phyloP scores from a whole-genome alignment of 2,329 filamentous ascomycete species.

The Penicillium expansum region DNA sequence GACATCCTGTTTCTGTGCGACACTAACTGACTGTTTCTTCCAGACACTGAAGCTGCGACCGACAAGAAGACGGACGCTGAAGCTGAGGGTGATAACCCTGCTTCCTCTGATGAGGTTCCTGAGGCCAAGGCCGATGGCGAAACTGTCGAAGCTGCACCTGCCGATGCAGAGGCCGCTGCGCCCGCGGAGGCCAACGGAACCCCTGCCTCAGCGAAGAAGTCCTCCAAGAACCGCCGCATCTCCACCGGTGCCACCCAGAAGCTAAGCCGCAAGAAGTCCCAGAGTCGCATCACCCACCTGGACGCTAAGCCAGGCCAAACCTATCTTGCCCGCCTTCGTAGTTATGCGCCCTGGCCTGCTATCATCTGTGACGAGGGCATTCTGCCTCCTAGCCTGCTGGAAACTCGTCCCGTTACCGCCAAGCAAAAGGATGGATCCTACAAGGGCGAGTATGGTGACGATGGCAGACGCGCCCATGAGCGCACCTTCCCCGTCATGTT shows the following conservation, averaged over 20 bases:
- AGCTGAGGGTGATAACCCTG: constrained; percentile 29
- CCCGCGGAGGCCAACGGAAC: constrained; percentile 47
- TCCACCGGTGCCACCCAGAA: constrained; percentile 66
- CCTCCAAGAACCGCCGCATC: constrained; percentile 67
- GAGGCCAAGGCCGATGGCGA: constrained; percentile 31
- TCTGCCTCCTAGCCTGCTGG: constrained; percentile 75
- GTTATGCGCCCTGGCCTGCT: constrained; percentile 89
- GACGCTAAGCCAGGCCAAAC: constrained; percentile 88
- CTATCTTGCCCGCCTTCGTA: constrained; percentile 90
- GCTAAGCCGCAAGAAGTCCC: constrained; percentile 80
- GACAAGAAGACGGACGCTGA: constrained; percentile 32
- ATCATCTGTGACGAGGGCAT: constrained; percentile 94
- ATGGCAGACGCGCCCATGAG: constrained; percentile 79
- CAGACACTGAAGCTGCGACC: constrained; percentile 20
- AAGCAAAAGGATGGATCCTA: constrained; percentile 80
- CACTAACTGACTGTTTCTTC: constrained; percentile 16
- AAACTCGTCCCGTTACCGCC: constrained; percentile 78
- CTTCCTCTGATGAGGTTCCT: constrained; percentile 20
- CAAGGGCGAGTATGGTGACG: constrained; percentile 80
- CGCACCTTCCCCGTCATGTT: constrained; percentile 95
- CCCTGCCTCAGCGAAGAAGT: constrained; percentile 50
- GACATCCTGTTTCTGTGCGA: constrained; percentile 16
- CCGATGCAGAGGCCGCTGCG: constrained; percentile 28
- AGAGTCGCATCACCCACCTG: constrained; percentile 66
- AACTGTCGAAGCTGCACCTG: constrained; percentile 17